Evolutionary conservation across 768 basidiomycete genomes (phyloP).

Genomic region (Lactifluus volemus): DNA sequence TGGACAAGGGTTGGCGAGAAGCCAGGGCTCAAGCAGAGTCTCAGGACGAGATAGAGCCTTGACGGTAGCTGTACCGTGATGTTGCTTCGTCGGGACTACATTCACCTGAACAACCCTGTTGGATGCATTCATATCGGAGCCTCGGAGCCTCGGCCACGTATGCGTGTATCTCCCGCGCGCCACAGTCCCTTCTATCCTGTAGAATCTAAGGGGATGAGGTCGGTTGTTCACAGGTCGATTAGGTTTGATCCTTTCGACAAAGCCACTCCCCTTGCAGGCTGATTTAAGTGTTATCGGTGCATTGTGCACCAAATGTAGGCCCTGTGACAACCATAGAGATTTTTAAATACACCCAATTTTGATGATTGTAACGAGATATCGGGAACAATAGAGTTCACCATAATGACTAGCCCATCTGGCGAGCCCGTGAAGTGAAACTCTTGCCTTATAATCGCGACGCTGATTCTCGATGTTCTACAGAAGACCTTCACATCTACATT

Average conservation of each 20-base stretch:
- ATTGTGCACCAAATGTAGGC: not conserved
- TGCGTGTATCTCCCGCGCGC: not conserved
- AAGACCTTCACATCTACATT: not conserved
- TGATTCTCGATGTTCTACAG: not conserved
- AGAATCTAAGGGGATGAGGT: not conserved
- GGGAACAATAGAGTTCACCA: not conserved
- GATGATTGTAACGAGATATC: not conserved
- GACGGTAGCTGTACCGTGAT: not conserved
- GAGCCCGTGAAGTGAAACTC: not conserved
- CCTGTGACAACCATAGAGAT: not conserved
- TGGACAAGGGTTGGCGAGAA: slow-evolving; percentile 61
- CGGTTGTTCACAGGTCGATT: not conserved
- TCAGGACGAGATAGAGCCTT: not conserved
- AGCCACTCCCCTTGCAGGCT: not conserved
- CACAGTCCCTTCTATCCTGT: slow-evolving; percentile 1
- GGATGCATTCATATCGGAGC: not conserved
- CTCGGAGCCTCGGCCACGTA: not conserved
- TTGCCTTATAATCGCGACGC: not conserved
- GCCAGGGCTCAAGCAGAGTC: slow-evolving; percentile 11
- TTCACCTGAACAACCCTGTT: not conserved
- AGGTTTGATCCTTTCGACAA: slow-evolving; percentile 1
- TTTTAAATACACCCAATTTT: not conserved
- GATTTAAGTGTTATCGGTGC: not conserved
- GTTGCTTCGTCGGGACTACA: not conserved
- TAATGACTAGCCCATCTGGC: not conserved